Evolutionary conservation across 306 rosid genomes (phyloP).

Genomic region (Echinosophora koreensis): DNA sequence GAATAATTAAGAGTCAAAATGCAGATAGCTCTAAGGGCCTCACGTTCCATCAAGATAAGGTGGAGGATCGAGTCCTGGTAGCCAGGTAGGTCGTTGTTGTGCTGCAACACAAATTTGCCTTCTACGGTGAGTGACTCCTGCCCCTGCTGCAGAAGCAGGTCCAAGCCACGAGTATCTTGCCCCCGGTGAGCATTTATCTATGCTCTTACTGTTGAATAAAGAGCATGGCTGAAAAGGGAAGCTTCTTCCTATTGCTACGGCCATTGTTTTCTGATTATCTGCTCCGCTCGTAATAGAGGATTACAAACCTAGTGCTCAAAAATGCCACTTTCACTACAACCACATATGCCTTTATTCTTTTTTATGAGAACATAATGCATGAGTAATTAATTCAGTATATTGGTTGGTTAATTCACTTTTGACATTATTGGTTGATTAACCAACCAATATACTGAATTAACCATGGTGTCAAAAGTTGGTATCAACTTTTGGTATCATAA

Average conservation of each 20-base stretch:
- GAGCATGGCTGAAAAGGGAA: slow-evolving; percentile 58
- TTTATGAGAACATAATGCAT: too few species aligned
- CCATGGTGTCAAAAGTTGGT: too few species aligned
- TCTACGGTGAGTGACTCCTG: slow-evolving; percentile 44
- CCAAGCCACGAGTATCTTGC: slow-evolving; percentile 42
- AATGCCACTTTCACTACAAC: slow-evolving; percentile 45
- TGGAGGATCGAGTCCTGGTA: slow-evolving; percentile 94
- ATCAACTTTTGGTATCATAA: too few species aligned
- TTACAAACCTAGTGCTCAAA: slow-evolving; percentile 41
- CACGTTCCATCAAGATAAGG: slow-evolving; percentile 89
- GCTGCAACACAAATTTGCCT: slow-evolving; percentile 52
- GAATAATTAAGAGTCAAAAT: not conserved
- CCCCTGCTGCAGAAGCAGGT: slow-evolving; percentile 44
- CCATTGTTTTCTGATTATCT: slow-evolving; percentile 61
- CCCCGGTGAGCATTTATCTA: slow-evolving; percentile 42
- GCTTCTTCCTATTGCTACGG: slow-evolving; percentile 60
- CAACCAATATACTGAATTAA: too few species aligned
- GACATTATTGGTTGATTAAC: too few species aligned
- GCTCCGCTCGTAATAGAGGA: slow-evolving; percentile 30
- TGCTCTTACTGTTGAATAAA: slow-evolving; percentile 47
- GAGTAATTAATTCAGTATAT: too few species aligned
- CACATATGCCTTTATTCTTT: slow-evolving; percentile 37
- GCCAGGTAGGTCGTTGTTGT: slow-evolving; percentile 87
- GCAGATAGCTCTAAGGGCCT: slow-evolving; percentile 41
- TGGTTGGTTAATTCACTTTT: too few species aligned